A percentile compares a stretch with the other conserved stretches of the same genome.
Conservation (phyloP, 2,329 filamentous ascomycete genomes). For the Ophiosphaerella narmari region DNA sequence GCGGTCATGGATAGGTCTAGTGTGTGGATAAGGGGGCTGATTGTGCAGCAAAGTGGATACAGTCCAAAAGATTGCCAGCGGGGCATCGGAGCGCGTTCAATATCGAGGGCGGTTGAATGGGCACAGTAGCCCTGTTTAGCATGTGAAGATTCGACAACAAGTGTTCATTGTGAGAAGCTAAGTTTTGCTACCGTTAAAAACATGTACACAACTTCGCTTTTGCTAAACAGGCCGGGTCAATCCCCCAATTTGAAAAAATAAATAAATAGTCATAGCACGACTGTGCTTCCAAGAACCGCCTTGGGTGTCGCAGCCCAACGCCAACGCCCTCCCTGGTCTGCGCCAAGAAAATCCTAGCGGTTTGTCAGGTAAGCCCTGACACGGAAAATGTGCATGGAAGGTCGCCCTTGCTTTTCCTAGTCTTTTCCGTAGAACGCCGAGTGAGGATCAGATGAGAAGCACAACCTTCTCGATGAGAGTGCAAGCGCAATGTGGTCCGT, state of each 20-base stretch:
- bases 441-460: conserved; percentile 11
- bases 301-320: conserved; percentile 22
- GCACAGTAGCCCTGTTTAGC: background rate
- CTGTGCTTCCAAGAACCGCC: conserved; percentile 11
- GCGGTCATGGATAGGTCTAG: background rate
- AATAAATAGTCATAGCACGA: conserved; percentile 1
- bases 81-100: background rate
- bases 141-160: too few species aligned
- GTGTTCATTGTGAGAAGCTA: too few species aligned
- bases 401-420: conserved; percentile 20
- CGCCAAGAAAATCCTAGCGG: conserved; percentile 15
- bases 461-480: conserved; percentile 7
- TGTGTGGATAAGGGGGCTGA: background rate
- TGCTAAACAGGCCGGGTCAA: too few species aligned
- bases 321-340: conserved; percentile 6
- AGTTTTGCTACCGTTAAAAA: too few species aligned
- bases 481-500: conserved; percentile 6
- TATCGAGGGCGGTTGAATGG: background rate
- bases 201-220: too few species aligned
- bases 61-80: background rate
- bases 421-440: conserved; percentile 26
- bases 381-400: conserved; percentile 11
- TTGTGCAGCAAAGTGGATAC: background rate
- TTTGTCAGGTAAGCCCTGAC: conserved; percentile 11
- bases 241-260: background rate